Percentiles rank a stretch among this genome's conserved stretches.
phyloP scores from a whole-genome alignment of 2,329 filamentous ascomycete genomes.

The Plenodomus biglobosus region DNA sequence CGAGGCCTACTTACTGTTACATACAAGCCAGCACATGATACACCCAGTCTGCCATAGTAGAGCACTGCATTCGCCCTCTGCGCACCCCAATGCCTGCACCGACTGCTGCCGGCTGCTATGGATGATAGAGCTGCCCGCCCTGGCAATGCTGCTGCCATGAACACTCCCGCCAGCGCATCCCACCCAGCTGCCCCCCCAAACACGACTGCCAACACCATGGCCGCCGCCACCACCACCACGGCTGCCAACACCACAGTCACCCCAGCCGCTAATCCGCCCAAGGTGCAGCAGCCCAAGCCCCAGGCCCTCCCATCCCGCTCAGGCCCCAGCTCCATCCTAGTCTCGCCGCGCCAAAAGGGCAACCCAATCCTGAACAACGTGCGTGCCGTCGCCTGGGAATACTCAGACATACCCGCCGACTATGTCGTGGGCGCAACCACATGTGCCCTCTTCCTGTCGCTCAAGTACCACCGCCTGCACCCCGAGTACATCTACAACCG shows the following conservation, averaged over 20 bases:
- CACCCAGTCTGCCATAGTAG: neutral
- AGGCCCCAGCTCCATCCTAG: conserved; percentile 76
- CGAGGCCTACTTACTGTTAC: no score
- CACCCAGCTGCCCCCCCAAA: conserved; percentile 12
- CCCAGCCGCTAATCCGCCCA: conserved; percentile 25
- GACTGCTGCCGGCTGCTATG: no score
- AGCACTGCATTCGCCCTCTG: neutral
- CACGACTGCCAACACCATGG: conserved; percentile 7
- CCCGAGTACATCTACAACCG: conserved; percentile 97
- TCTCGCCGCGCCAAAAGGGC: conserved; percentile 90
- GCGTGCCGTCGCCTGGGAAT: conserved; percentile 87
- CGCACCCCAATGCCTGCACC: conserved; percentile 17
- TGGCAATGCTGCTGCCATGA: conserved; percentile 36
- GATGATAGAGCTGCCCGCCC: no score
- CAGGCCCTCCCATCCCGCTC: conserved; percentile 72
- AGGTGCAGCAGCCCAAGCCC: conserved; percentile 82
- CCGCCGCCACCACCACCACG: conserved; percentile 4
- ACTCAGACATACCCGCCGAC: conserved; percentile 93
- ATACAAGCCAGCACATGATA: neutral
- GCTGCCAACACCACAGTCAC: conserved; percentile 12
- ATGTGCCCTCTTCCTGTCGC: conserved; percentile 86
- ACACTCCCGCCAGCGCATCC: conserved; percentile 31
- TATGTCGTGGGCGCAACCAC: conserved; percentile 86
- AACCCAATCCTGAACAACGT: conserved; percentile 88
- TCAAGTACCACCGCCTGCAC: conserved; percentile 96